Percentiles rank a stretch among this genome's conserved stretches.
These are phyloP conservation scores for Samsoniella hepiali DNA, from an alignment of 2,329 filamentous ascomycete genomes.

Conservation along the genomic window DNA sequence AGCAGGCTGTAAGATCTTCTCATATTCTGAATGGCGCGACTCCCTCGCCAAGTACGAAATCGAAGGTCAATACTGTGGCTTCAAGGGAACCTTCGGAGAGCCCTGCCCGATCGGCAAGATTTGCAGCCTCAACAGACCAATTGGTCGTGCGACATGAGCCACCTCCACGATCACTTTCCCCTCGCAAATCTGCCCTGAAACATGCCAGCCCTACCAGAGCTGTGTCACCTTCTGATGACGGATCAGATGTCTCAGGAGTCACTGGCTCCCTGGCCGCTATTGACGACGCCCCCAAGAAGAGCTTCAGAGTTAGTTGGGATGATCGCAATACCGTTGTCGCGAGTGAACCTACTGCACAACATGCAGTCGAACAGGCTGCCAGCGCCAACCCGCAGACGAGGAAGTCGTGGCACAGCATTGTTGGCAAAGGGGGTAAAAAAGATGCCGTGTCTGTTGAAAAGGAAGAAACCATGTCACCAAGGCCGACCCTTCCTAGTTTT, in stretches of 20 bases:
- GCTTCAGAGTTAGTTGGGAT: slow-evolving; percentile 74
- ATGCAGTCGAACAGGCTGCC: slow-evolving; percentile 39
- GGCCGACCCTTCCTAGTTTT: slow-evolving; percentile 70
- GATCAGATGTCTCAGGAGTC: slow-evolving; percentile 42
- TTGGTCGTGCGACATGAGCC: slow-evolving; percentile 63
- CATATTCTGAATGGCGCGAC: slow-evolving; percentile 10
- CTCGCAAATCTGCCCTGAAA: slow-evolving; percentile 75
- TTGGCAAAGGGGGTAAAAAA: slow-evolving; percentile 49
- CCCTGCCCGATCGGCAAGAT: slow-evolving; percentile 66
- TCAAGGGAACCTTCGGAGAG: slow-evolving; percentile 51
- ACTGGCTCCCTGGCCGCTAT: slow-evolving; percentile 25
- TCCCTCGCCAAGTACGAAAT: slow-evolving; percentile 18
- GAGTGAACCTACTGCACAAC: slow-evolving; percentile 42
- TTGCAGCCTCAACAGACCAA: slow-evolving; percentile 55
- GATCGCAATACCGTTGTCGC: slow-evolving; percentile 58
- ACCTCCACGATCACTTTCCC: slow-evolving; percentile 67
- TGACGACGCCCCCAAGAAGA: slow-evolving; percentile 58
- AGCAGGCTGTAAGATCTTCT: neutral
- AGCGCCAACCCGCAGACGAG: slow-evolving; percentile 35
- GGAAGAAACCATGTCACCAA: slow-evolving; percentile 69
- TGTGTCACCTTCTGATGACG: slow-evolving; percentile 48
- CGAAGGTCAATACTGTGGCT: slow-evolving; percentile 23
- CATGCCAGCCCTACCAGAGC: slow-evolving; percentile 52
- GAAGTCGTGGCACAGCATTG: slow-evolving; percentile 51
- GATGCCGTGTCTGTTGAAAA: slow-evolving; percentile 50